A percentile compares a stretch with the other conserved stretches of the same genome.
phyloP scores from a whole-genome alignment of 345 rosid genomes.

The Bruguiera gymnorhiza region DNA sequence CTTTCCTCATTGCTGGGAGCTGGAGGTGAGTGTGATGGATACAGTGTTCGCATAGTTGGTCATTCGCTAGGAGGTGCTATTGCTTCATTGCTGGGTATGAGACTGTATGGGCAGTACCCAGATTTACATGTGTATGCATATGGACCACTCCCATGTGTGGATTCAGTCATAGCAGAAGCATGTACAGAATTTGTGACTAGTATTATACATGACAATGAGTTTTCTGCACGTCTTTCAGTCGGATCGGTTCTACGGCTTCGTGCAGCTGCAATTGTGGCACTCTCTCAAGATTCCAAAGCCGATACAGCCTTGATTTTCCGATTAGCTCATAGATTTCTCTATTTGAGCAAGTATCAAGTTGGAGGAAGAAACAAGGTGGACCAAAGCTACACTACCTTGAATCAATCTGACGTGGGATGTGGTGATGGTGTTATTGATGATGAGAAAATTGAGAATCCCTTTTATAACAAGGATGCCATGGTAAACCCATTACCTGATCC shows the following conservation, averaged over 20 bases:
- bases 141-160: slow-evolving; percentile 89
- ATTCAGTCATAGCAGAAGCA: slow-evolving; percentile 66
- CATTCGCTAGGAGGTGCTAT: slow-evolving; percentile 96
- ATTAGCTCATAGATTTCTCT: slow-evolving; percentile 69
- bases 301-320: slow-evolving; percentile 58
- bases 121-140: slow-evolving; percentile 68
- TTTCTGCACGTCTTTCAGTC: slow-evolving; percentile 87
- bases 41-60: slow-evolving; percentile 65
- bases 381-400: slow-evolving; percentile 23
- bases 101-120: slow-evolving; percentile 56
- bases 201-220: slow-evolving; percentile 75
- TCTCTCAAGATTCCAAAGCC: slow-evolving; percentile 61
- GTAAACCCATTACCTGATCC: slow-evolving; percentile 40
- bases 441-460: slow-evolving; percentile 29
- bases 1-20: slow-evolving; percentile 74
- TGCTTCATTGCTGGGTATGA: slow-evolving; percentile 75
- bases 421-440: slow-evolving; percentile 15
- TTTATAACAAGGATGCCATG: slow-evolving; percentile 8
- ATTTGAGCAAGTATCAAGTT: slow-evolving; percentile 36
- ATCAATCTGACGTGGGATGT: slow-evolving; percentile 21
- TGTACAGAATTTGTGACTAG: slow-evolving; percentile 83
- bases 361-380: slow-evolving; percentile 26
- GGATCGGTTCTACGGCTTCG: slow-evolving; percentile 83
- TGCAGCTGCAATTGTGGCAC: slow-evolving; percentile 69
- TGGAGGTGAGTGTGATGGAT: slow-evolving; percentile 91